Evolutionary conservation across 768 basidiomycete genomes (phyloP).

Genomic region (Pulveroboletus frians): DNA sequence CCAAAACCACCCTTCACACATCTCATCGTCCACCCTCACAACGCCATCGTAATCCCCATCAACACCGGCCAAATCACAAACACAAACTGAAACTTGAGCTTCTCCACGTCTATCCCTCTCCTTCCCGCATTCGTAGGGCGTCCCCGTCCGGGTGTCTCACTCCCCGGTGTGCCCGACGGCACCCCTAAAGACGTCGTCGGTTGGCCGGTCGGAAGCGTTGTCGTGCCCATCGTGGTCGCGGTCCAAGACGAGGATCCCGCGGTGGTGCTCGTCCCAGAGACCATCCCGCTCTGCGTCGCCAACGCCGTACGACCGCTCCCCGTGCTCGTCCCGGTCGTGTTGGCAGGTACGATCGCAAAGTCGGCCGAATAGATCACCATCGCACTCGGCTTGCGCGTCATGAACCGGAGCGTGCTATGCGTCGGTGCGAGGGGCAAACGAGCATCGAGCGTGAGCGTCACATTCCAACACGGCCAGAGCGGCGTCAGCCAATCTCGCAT

Average conservation of each 20-base stretch:
- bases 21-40: slow-evolving; percentile 28
- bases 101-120: slow-evolving; percentile 29
- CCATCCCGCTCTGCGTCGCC: slow-evolving; percentile 8
- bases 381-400: slow-evolving; percentile 19
- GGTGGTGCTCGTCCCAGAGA: background rate
- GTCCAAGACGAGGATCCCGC: slow-evolving; percentile 5
- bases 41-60: slow-evolving; percentile 51
- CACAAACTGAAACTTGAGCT: slow-evolving; percentile 42
- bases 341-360: slow-evolving; percentile 38
- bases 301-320: background rate
- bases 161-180: slow-evolving; percentile 9
- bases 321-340: slow-evolving; percentile 6
- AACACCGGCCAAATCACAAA: slow-evolving; percentile 54
- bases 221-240: background rate
- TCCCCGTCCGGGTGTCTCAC: background rate
- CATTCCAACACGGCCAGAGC: background rate
- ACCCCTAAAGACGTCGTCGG: slow-evolving; percentile 3
- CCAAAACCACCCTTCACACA: too few relatives aligned
- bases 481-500: slow-evolving; percentile 9
- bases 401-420: slow-evolving; percentile 31
- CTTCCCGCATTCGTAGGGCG: slow-evolving; percentile 19
- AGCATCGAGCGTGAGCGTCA: slow-evolving; percentile 1
- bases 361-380: slow-evolving; percentile 46
- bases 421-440: too few relatives aligned
- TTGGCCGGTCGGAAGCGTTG: background rate